These are phyloP conservation scores for Licmophora abbreviata DNA, from an alignment of 108 stramenopile species.

Conservation along the genomic window DNA sequence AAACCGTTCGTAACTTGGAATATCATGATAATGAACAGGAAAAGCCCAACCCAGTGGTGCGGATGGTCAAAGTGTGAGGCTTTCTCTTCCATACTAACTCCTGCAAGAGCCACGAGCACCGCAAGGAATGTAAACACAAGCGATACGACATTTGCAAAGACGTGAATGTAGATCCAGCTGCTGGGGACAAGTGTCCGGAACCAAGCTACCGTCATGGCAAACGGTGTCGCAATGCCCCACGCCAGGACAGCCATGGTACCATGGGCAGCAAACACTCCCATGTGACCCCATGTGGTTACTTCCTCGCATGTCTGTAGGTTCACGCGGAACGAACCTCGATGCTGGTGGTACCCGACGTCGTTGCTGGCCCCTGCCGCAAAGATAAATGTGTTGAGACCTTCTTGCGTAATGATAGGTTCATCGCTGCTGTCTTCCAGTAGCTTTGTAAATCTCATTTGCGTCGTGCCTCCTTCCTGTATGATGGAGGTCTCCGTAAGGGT, in stretches of 20 bases:
- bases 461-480: constrained; percentile 12
- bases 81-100: constrained; percentile 11
- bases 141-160: constrained; percentile 36
- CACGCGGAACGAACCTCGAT: constrained; percentile 22
- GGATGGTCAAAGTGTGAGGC: constrained; percentile 26
- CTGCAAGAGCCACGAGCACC: constrained; percentile 18
- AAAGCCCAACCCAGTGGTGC: constrained; percentile 43
- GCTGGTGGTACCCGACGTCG: constrained; percentile 27
- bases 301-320: constrained; percentile 16
- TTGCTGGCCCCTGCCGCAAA: constrained; percentile 27
- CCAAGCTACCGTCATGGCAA: constrained; percentile 37
- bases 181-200: constrained; percentile 40
- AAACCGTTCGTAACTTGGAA: constrained; percentile 45
- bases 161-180: constrained; percentile 58
- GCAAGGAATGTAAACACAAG: constrained; percentile 22
- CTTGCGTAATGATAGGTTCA: not conserved
- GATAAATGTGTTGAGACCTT: constrained; percentile 26
- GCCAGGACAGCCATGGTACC: constrained; percentile 34
- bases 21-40: constrained; percentile 19
- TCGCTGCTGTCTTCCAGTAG: constrained; percentile 13
- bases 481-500: constrained; percentile 16
- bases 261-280: constrained; percentile 23
- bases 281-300: constrained; percentile 4
- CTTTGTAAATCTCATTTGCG: constrained; percentile 19
- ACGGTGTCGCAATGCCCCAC: constrained; percentile 32